These are phyloP conservation scores for Clavariopsis aquatica DNA, from an alignment of 495 filamentous ascomycete species.

Conservation along the genomic window DNA sequence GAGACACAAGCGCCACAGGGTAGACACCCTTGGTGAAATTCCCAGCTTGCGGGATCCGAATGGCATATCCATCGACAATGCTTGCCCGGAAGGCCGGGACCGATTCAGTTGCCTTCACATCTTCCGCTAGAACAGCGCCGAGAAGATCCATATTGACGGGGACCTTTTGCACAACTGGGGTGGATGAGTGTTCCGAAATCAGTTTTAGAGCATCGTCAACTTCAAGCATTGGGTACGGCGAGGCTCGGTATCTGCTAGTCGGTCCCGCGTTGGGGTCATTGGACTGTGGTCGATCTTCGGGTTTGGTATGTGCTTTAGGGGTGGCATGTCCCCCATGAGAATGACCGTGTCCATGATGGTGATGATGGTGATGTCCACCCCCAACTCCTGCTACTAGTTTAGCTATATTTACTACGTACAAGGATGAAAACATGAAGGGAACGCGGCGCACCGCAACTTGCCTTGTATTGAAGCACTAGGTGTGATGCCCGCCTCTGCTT, in stretches of 20 bases:
- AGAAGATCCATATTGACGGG: slow-evolving; percentile 65
- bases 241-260: slow-evolving; percentile 72
- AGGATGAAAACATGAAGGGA: not conserved
- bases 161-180: slow-evolving; percentile 54
- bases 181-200: slow-evolving; percentile 69
- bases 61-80: slow-evolving; percentile 95
- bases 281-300: slow-evolving; percentile 60
- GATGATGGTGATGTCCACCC: slow-evolving; percentile 42
- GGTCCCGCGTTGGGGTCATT: slow-evolving; percentile 84
- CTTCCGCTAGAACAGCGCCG: slow-evolving; percentile 77
- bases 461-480: slow-evolving; percentile 12
- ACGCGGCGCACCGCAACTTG: not conserved
- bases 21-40: slow-evolving; percentile 66
- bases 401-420: slow-evolving; percentile 6
- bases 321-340: slow-evolving; percentile 61
- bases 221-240: slow-evolving; percentile 89
- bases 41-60: slow-evolving; percentile 31
- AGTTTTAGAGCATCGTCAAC: slow-evolving; percentile 77
- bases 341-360: slow-evolving; percentile 63
- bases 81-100: slow-evolving; percentile 94
- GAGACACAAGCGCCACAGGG: slow-evolving; percentile 83
- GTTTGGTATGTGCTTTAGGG: slow-evolving; percentile 71
- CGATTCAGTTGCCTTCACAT: slow-evolving; percentile 74
- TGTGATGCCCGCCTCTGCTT: slow-evolving; percentile 73
- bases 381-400: slow-evolving; percentile 11